Percentiles rank a stretch among this genome's conserved stretches.
Conservation (phyloP, 768 basidiomycete species). For the Boletus eberwhitei region DNA sequence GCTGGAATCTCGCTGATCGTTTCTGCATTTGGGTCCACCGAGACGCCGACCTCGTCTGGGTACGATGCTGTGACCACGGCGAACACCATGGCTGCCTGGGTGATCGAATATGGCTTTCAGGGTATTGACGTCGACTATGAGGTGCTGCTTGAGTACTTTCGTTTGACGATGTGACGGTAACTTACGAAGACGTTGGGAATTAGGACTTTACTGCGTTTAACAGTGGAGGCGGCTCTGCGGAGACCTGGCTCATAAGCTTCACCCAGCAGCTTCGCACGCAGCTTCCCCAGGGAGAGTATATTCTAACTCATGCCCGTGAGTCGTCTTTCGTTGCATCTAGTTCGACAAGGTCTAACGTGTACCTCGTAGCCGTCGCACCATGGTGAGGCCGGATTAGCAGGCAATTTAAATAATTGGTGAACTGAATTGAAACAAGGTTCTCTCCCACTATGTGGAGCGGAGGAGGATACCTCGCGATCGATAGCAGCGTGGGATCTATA, state of each 20-base stretch:
- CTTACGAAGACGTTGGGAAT: background rate
- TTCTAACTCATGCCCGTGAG: constrained; percentile 37
- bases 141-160: constrained; percentile 12
- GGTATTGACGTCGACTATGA: constrained; percentile 58
- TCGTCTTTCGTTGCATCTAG: background rate
- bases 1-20: constrained; percentile 59
- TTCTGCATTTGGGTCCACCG: constrained; percentile 47
- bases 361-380: constrained; percentile 16
- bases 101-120: constrained; percentile 42
- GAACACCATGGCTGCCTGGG: constrained; percentile 44
- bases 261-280: constrained; percentile 32
- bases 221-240: constrained; percentile 37
- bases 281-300: constrained; percentile 33
- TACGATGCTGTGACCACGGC: constrained; percentile 39
- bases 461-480: constrained; percentile 41
- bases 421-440: constrained; percentile 14
- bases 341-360: background rate
- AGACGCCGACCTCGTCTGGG: constrained; percentile 41
- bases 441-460: constrained; percentile 19
- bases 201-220: constrained; percentile 36
- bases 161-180: background rate
- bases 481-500: constrained; percentile 36
- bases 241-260: constrained; percentile 34
- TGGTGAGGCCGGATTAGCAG: constrained; percentile 14
- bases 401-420: background rate